Evolutionary conservation across 2,329 filamentous ascomycete species (phyloP).

Genomic region (Huntiella savannae): DNA sequence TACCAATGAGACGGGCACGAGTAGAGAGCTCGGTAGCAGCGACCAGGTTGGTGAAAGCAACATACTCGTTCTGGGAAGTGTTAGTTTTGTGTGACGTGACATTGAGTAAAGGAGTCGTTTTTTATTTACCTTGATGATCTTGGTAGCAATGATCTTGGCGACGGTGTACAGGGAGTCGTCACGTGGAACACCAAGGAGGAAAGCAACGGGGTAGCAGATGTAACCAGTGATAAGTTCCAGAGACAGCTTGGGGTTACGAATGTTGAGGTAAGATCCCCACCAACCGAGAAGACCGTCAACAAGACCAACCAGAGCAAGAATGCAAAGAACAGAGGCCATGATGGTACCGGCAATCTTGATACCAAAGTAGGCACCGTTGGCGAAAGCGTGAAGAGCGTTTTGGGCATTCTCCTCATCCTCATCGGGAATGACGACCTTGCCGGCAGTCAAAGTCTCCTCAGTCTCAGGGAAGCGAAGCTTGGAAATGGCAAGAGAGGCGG

Average conservation of each 20-base stretch:
- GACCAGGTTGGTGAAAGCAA: conserved; percentile 49
- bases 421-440: conserved; percentile 62
- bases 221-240: conserved; percentile 62
- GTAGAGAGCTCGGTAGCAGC: conserved; percentile 32
- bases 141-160: conserved; percentile 60
- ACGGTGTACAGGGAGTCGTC: conserved; percentile 50
- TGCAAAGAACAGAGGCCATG: conserved; percentile 58
- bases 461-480: conserved; percentile 81
- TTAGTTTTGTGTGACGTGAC: not conserved
- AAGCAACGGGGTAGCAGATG: conserved; percentile 57
- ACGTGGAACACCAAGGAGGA: conserved; percentile 61
- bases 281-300: conserved; percentile 62
- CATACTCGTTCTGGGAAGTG: conserved; percentile 50
- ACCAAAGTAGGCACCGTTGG: conserved; percentile 69
- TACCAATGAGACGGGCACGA: conserved; percentile 63
- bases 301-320: conserved; percentile 58
- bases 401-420: conserved; percentile 56
- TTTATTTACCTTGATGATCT: conserved; percentile 45
- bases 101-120: not conserved
- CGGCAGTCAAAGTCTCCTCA: conserved; percentile 69
- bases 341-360: conserved; percentile 79
- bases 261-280: conserved; percentile 65
- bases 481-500: conserved; percentile 71
- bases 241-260: conserved; percentile 41
- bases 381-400: conserved; percentile 70